These are phyloP conservation scores for Kodamaea jinghongensis DNA, from an alignment of 805 yeast species.

Conservation along the genomic window DNA sequence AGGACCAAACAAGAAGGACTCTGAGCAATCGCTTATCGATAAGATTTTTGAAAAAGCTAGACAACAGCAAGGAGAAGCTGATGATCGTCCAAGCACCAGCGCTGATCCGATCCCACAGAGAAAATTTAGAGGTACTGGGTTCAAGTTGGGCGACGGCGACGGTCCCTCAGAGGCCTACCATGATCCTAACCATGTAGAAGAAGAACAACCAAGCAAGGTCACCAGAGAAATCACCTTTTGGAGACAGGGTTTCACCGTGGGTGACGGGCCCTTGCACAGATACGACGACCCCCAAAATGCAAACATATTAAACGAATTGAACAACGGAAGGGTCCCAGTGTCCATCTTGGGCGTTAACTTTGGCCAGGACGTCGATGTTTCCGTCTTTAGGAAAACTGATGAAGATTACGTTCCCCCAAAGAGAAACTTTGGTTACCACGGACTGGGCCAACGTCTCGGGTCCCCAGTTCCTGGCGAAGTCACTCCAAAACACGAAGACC, in stretches of 20 bases:
- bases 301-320: conserved; percentile 71
- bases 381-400: conserved; percentile 74
- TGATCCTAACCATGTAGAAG: conserved; percentile 26
- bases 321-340: conserved; percentile 89
- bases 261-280: conserved; percentile 80
- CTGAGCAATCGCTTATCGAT: conserved; percentile 51
- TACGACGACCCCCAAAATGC: conserved; percentile 93
- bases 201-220: conserved; percentile 46
- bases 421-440: conserved; percentile 65
- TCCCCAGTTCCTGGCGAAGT: conserved; percentile 80
- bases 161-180: conserved; percentile 33
- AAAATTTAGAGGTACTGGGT: conserved; percentile 50
- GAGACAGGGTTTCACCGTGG: conserved; percentile 95
- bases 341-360: conserved; percentile 75
- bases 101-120: conserved; percentile 16
- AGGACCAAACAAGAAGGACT: conserved; percentile 54
- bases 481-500: conserved; percentile 15
- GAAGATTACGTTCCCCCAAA: conserved; percentile 78
- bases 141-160: conserved; percentile 49
- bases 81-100: conserved; percentile 34
- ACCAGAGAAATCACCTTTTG: conserved; percentile 86
- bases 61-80: conserved; percentile 41
- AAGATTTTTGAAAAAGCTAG: conserved; percentile 66
- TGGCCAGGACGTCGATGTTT: conserved; percentile 93
- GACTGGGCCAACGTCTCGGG: conserved; percentile 83